Evolutionary conservation across 441 rosid species (phyloP).

Genomic region (Omphalea diandra): DNA sequence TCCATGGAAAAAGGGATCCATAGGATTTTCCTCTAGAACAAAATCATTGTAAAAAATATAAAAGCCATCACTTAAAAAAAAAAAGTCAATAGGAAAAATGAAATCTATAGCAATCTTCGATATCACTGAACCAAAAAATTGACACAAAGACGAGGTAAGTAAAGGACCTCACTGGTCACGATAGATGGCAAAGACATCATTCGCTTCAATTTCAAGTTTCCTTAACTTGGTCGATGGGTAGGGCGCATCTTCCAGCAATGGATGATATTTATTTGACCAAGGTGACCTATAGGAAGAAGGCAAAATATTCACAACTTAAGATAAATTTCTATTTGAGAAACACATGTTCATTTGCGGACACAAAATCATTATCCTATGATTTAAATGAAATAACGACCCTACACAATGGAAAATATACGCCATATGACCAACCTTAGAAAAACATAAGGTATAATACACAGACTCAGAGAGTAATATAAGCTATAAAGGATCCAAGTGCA

Average conservation of each 20-base stretch:
- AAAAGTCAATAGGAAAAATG: neutral
- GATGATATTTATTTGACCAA: constrained; percentile 88
- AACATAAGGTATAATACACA: neutral
- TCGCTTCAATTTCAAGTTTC: constrained; percentile 89
- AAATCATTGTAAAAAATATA: neutral
- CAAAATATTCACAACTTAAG: neutral
- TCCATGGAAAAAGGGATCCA: too few species aligned
- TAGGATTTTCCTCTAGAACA: neutral
- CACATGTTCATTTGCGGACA: neutral
- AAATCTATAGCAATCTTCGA: neutral
- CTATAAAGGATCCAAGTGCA: neutral
- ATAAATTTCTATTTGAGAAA: neutral
- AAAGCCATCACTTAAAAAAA: neutral
- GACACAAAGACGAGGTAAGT: constrained; percentile 58
- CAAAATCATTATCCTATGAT: neutral
- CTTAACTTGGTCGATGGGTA: constrained; percentile 76
- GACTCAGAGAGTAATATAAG: neutral
- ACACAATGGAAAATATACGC: neutral
- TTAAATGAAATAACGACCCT: neutral
- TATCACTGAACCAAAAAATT: neutral
- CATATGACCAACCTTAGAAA: neutral
- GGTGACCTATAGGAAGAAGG: constrained; percentile 61
- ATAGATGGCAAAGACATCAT: constrained; percentile 77
- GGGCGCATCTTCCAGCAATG: constrained; percentile 71
- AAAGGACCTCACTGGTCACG: constrained; percentile 99